phyloP scores from a whole-genome alignment of 2,329 filamentous ascomycete species.

The Trichophyton schoenleinii region DNA sequence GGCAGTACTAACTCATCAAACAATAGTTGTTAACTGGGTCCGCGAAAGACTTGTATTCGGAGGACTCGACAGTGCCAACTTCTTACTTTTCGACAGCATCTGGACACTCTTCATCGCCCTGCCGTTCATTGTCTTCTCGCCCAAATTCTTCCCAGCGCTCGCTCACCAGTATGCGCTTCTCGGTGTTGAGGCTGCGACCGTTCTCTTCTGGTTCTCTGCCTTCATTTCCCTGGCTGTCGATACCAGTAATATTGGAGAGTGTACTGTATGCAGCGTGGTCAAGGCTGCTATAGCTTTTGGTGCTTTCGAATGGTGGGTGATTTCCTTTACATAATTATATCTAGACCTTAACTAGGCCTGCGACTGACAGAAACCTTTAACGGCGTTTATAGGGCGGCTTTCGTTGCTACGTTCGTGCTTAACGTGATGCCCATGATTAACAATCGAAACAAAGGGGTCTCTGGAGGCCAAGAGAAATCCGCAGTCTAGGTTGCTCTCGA shows the following conservation, averaged over 20 bases:
- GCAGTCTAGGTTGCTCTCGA: not conserved
- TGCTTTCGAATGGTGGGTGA: constrained; percentile 36
- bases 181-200: constrained; percentile 56
- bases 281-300: constrained; percentile 42
- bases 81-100: constrained; percentile 65
- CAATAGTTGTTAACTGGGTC: constrained; percentile 45
- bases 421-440: constrained; percentile 10
- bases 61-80: constrained; percentile 51
- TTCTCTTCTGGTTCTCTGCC: constrained; percentile 82
- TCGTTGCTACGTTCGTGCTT: constrained; percentile 10
- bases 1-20: not conserved
- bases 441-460: constrained; percentile 4
- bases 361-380: too few species aligned
- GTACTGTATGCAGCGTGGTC: constrained; percentile 46
- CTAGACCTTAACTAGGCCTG: too few species aligned
- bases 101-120: constrained; percentile 62
- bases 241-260: constrained; percentile 44
- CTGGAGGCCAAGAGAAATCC: constrained; percentile 1
- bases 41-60: constrained; percentile 22
- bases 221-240: constrained; percentile 63
- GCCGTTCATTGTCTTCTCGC: constrained; percentile 56
- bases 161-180: constrained; percentile 56
- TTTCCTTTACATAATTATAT: not conserved
- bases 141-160: constrained; percentile 47
- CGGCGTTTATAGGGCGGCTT: constrained; percentile 30